phyloP scores from a whole-genome alignment of 2,329 filamentous ascomycete species.

The Fusarium euwallaceae region DNA sequence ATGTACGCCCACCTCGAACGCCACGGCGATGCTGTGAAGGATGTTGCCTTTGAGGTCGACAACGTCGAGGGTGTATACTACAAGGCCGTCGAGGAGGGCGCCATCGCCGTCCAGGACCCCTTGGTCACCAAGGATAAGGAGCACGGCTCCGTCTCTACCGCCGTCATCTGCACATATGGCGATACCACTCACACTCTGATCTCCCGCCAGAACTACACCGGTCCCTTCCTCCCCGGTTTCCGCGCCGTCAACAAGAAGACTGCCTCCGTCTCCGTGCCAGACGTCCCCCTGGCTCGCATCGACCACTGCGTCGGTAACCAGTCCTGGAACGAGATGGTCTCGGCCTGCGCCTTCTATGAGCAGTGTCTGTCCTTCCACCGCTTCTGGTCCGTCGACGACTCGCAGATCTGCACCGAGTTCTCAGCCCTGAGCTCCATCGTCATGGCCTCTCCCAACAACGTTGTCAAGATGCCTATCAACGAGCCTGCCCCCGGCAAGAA shows the following conservation, averaged over 20 bases:
- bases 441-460: constrained; percentile 86
- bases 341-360: constrained; percentile 82
- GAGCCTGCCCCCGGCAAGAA: constrained; percentile 92
- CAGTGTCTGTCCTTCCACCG: constrained; percentile 91
- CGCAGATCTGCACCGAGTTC: constrained; percentile 92
- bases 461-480: constrained; percentile 99
- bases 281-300: constrained; percentile 78
- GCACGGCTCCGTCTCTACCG: constrained; percentile 76
- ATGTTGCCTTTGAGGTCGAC: constrained; percentile 95
- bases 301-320: constrained; percentile 99
- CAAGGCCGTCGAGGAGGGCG: constrained; percentile 76
- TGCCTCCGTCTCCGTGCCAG: constrained; percentile 65
- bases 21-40: constrained; percentile 94
- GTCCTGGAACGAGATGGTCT: constrained; percentile 89
- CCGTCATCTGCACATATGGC: constrained; percentile 91
- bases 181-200: constrained; percentile 96
- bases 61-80: constrained; percentile 84
- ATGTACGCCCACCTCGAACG: constrained; percentile 87
- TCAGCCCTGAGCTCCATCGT: constrained; percentile 90
- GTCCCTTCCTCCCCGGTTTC: constrained; percentile 88
- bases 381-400: constrained; percentile 97
- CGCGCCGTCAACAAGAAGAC: constrained; percentile 63
- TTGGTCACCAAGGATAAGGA: constrained; percentile 66
- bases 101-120: constrained; percentile 73
- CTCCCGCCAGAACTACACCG: constrained; percentile 76